These are phyloP conservation scores for Fistulinella cinereoalba DNA, from an alignment of 1,284 basidiomycete species.

Conservation along the genomic window DNA sequence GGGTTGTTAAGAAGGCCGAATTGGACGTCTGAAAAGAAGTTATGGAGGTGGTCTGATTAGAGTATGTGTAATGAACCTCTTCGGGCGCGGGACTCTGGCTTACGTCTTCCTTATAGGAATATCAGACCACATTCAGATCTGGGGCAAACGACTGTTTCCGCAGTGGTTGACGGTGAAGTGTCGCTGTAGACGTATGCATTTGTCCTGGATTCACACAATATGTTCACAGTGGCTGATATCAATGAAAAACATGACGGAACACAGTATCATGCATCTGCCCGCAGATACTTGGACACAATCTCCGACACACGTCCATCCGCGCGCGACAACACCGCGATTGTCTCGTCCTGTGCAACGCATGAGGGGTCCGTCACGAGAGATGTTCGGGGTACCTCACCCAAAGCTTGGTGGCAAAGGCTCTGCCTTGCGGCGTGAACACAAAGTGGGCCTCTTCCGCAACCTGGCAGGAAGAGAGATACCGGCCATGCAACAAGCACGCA, in stretches of 20 bases:
- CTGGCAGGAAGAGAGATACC: constrained; percentile 17
- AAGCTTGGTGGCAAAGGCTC: constrained; percentile 14
- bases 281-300: constrained; percentile 11
- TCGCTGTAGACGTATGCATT: no score
- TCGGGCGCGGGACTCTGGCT: no score
- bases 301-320: constrained; percentile 16
- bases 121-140: no score
- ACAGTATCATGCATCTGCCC: not conserved
- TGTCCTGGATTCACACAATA: no score
- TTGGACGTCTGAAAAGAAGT: no score
- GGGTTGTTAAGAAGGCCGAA: no score
- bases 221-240: not conserved
- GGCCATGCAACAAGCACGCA: constrained; percentile 16
- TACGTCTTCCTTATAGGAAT: no score
- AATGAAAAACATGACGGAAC: not conserved
- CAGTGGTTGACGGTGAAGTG: no score
- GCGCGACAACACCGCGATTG: constrained; percentile 27
- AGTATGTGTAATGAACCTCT: no score
- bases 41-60: no score
- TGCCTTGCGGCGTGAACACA: constrained; percentile 18
- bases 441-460: constrained; percentile 17
- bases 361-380: not conserved
- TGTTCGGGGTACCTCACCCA: constrained; percentile 13
- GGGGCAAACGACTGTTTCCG: no score
- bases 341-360: constrained; percentile 24